Conservation (phyloP, 1,139 yeast genomes). For the Hansenula sp. region DNA sequence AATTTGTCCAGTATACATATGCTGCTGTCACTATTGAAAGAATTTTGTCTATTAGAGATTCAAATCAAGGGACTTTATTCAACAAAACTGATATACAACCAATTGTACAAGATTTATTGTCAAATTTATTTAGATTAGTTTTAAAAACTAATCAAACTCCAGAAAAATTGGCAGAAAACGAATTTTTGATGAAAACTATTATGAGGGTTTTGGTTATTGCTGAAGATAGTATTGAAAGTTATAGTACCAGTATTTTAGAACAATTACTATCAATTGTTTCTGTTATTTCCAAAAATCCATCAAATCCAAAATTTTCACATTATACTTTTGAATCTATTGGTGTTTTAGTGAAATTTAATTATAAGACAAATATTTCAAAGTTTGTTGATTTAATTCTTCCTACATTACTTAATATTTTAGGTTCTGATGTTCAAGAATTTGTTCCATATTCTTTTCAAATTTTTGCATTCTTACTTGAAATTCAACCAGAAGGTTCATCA, state of each 20-base stretch:
- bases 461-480: constrained; percentile 71
- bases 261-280: constrained; percentile 68
- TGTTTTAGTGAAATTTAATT: constrained; percentile 57
- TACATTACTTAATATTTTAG: constrained; percentile 59
- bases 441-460: constrained; percentile 91
- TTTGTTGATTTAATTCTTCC: constrained; percentile 63
- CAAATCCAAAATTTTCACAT: constrained; percentile 92
- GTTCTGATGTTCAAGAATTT: constrained; percentile 89
- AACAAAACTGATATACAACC: constrained; percentile 64
- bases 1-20: constrained; percentile 87
- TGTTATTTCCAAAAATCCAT: constrained; percentile 81
- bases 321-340: constrained; percentile 87
- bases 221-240: constrained; percentile 52
- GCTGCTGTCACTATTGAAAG: constrained; percentile 92
- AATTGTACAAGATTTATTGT: constrained; percentile 50
- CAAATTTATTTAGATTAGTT: constrained; percentile 63
- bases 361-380: constrained; percentile 31
- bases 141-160: constrained; percentile 60
- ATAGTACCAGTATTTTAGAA: constrained; percentile 43
- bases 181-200: constrained; percentile 81
- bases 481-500: constrained; percentile 40
- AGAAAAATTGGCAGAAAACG: constrained; percentile 92
- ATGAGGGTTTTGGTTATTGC: constrained; percentile 80
- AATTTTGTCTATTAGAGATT: constrained; percentile 70
- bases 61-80: constrained; percentile 51